Evolutionary conservation across 1,284 basidiomycete species (phyloP).

Genomic region (Puccinia horiana): DNA sequence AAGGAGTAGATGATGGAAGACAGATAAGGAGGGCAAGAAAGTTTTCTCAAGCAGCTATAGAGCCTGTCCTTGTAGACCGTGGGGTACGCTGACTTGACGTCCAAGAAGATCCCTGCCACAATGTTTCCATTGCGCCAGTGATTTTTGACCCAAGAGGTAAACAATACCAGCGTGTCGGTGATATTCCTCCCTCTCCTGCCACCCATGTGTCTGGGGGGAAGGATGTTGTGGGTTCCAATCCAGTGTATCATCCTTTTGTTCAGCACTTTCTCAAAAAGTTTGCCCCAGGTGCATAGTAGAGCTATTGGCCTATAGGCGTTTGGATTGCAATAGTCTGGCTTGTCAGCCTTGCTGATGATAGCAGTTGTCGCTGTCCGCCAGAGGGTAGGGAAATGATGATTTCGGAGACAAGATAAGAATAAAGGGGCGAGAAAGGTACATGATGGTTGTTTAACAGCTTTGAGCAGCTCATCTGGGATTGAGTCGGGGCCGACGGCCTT

Average conservation of each 20-base stretch:
- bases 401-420: neutral
- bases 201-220: neutral
- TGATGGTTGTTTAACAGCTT: neutral
- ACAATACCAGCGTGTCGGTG: neutral
- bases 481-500: constrained; percentile 7
- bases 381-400: neutral
- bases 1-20: neutral
- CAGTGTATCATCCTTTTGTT: constrained; percentile 6
- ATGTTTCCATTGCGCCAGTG: constrained; percentile 18
- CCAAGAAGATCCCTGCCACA: constrained; percentile 14
- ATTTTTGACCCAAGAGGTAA: neutral
- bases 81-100: constrained; percentile 37
- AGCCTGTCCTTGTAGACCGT: neutral
- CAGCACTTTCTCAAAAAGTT: constrained; percentile 29
- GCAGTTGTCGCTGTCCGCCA: constrained; percentile 22
- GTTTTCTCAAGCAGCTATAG: neutral
- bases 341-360: constrained; percentile 21
- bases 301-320: constrained; percentile 22
- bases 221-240: neutral
- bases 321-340: constrained; percentile 17
- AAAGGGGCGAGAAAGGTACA: neutral
- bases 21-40: constrained; percentile 21
- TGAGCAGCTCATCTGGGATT: constrained; percentile 19
- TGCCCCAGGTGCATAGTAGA: neutral
- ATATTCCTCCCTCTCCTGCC: constrained; percentile 1